A percentile compares a stretch with the other conserved stretches of the same genome.
phyloP scores from a whole-genome alignment of 345 rosid genomes.

The Trapa incisa region DNA sequence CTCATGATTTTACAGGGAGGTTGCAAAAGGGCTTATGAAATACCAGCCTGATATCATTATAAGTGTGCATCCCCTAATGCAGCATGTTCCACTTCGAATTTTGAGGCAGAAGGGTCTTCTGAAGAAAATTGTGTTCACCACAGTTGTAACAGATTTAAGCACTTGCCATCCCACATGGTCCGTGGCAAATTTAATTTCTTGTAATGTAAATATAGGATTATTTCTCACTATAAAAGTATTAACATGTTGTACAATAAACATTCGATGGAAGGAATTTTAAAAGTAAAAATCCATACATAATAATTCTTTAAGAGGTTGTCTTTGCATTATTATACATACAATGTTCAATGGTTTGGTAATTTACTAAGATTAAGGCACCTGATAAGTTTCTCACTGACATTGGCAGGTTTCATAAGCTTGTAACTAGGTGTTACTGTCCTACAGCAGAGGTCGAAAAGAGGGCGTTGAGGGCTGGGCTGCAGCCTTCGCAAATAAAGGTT shows the following conservation, averaged over 20 bases:
- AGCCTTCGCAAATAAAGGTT: conserved; percentile 74
- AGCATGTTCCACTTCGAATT: conserved; percentile 95
- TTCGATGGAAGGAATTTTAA: not conserved
- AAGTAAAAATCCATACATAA: not conserved
- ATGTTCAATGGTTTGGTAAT: not conserved
- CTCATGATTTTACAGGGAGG: conserved; percentile 45
- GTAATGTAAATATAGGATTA: not conserved
- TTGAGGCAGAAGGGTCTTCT: conserved; percentile 80
- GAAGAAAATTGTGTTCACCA: conserved; percentile 81
- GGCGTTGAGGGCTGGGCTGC: conserved; percentile 82
- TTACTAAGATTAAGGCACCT: not conserved
- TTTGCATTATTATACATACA: not conserved
- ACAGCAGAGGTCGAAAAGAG: conserved; percentile 79
- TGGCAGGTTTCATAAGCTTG: conserved; percentile 98
- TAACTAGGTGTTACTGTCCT: conserved; percentile 97
- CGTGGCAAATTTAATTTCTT: not conserved
- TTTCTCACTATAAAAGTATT: not conserved
- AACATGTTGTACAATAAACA: not conserved
- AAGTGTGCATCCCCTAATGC: conserved; percentile 98
- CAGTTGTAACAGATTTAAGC: conserved; percentile 88
- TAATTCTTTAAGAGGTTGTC: not conserved
- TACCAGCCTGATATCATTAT: conserved; percentile 92
- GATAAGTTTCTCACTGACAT: conserved; percentile 9
- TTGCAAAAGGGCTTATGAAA: conserved; percentile 94
- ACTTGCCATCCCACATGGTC: conserved; percentile 99